phyloP scores from a whole-genome alignment of 176 grass and related monocot species.

The Eleusine indica region DNA sequence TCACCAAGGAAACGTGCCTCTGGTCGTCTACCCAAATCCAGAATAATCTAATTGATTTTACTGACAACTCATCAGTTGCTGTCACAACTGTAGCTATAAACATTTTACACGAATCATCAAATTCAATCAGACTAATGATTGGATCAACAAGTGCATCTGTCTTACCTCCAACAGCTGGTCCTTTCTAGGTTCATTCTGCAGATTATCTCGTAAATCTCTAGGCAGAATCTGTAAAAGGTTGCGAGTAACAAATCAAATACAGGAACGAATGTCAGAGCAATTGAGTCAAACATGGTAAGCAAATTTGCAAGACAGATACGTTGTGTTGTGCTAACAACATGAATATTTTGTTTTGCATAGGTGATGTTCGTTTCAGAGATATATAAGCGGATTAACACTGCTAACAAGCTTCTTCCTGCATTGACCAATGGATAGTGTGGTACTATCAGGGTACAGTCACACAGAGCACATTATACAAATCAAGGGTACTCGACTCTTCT shows the following conservation, averaged over 20 bases:
- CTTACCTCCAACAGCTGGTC: conserved; percentile 84
- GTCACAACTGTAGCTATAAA: conserved; percentile 10
- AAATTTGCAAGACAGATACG: not conserved
- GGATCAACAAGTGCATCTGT: conserved; percentile 13
- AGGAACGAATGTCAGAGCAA: not conserved
- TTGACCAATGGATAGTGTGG: not conserved
- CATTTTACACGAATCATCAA: not conserved
- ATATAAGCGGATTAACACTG: not conserved
- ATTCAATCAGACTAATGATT: not conserved
- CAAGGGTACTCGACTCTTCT: not conserved
- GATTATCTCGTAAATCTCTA: conserved; percentile 67
- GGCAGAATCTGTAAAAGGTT: conserved; percentile 77
- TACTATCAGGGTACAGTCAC: not conserved
- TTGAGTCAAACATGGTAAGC: not conserved
- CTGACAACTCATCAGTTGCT: conserved; percentile 17
- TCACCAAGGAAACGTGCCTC: conserved; percentile 95
- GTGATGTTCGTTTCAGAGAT: not conserved
- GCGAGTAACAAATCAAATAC: not conserved
- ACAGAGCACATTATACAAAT: not conserved
- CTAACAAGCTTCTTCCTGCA: not conserved
- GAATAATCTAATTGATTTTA: conserved; percentile 75
- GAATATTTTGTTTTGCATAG: not conserved
- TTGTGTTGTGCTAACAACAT: not conserved
- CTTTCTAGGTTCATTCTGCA: conserved; percentile 90
- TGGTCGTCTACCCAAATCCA: conserved; percentile 92